These are phyloP conservation scores for Fusarium camptoceras DNA, from an alignment of 2,329 filamentous ascomycete species.

Conservation along the genomic window DNA sequence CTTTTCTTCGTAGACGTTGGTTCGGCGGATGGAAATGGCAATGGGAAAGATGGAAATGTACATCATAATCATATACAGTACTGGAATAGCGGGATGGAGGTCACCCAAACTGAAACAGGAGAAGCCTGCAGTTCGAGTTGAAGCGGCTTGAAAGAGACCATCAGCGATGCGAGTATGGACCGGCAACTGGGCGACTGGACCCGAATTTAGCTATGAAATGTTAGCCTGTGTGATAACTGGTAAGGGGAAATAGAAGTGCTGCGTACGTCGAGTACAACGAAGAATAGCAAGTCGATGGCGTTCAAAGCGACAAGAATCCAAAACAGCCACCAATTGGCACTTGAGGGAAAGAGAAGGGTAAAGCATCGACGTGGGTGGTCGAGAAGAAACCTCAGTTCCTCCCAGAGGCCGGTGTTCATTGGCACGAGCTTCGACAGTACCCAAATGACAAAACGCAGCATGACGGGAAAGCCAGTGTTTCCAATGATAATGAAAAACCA, in stretches of 20 bases:
- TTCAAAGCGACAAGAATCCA: constrained; percentile 86
- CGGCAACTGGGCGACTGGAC: constrained; percentile 74
- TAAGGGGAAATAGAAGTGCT: constrained; percentile 31
- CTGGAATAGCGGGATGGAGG: constrained; percentile 90
- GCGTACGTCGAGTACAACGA: constrained; percentile 88
- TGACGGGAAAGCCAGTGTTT: constrained; percentile 94
- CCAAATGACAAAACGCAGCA: constrained; percentile 96
- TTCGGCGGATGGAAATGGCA: constrained; percentile 91
- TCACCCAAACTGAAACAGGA: constrained; percentile 80
- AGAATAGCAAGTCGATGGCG: constrained; percentile 86
- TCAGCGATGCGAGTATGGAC: constrained; percentile 82
- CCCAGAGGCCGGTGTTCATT: constrained; percentile 77
- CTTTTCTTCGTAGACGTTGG: constrained; percentile 96
- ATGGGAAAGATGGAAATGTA: constrained; percentile 98
- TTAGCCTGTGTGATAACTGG: constrained; percentile 35
- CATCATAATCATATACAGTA: constrained; percentile 98
- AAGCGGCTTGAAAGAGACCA: constrained; percentile 89
- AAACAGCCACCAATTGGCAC: constrained; percentile 96
- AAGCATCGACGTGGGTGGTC: constrained; percentile 97
- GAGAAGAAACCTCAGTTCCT: constrained; percentile 89
- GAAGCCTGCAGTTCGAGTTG: constrained; percentile 92
- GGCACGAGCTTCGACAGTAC: constrained; percentile 74
- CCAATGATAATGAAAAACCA: constrained; percentile 92
- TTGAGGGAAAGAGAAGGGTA: constrained; percentile 89
- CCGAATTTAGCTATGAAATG: constrained; percentile 71